Evolutionary conservation across 2,329 filamentous ascomycete species (phyloP).

Genomic region (Aspergillaceae sp.): DNA sequence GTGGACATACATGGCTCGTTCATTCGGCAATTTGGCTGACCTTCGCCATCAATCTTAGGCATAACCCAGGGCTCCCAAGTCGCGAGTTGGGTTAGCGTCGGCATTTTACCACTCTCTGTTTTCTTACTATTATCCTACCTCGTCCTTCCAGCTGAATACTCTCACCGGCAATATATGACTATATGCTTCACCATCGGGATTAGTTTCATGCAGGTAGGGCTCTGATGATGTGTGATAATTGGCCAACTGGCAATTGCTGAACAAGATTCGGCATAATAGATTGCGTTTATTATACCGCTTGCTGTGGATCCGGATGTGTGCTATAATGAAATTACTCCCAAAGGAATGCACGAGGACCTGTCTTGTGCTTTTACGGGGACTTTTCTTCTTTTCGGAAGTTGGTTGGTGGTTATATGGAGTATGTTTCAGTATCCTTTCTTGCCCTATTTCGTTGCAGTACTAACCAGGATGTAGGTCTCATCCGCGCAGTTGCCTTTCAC

Average conservation of each 20-base stretch:
- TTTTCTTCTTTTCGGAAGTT: slow-evolving; percentile 77
- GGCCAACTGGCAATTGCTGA: slow-evolving; percentile 4
- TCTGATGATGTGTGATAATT: not conserved
- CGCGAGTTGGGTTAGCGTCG: slow-evolving; percentile 77
- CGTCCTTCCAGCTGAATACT: slow-evolving; percentile 76
- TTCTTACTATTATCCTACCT: slow-evolving; percentile 75
- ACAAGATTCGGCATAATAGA: slow-evolving; percentile 37
- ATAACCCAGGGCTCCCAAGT: slow-evolving; percentile 52
- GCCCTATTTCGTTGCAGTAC: not conserved
- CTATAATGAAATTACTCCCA: slow-evolving; percentile 80
- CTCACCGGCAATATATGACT: slow-evolving; percentile 84
- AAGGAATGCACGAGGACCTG: slow-evolving; percentile 75
- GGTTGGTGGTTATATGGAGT: slow-evolving; percentile 76
- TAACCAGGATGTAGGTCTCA: slow-evolving; percentile 49
- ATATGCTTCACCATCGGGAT: slow-evolving; percentile 73
- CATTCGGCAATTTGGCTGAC: too few relatives aligned
- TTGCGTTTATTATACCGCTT: slow-evolving; percentile 85
- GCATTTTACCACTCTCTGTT: slow-evolving; percentile 59
- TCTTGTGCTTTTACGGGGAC: slow-evolving; percentile 84
- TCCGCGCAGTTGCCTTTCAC: slow-evolving; percentile 83
- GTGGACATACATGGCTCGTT: slow-evolving; percentile 4
- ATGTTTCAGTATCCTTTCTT: slow-evolving; percentile 16
- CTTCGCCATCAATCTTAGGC: slow-evolving; percentile 18
- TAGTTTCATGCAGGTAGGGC: slow-evolving; percentile 66
- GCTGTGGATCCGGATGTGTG: slow-evolving; percentile 72